phyloP scores from a whole-genome alignment of 2,329 filamentous ascomycete genomes.

The Ophiocordyceps polyrhachis-furcata region DNA sequence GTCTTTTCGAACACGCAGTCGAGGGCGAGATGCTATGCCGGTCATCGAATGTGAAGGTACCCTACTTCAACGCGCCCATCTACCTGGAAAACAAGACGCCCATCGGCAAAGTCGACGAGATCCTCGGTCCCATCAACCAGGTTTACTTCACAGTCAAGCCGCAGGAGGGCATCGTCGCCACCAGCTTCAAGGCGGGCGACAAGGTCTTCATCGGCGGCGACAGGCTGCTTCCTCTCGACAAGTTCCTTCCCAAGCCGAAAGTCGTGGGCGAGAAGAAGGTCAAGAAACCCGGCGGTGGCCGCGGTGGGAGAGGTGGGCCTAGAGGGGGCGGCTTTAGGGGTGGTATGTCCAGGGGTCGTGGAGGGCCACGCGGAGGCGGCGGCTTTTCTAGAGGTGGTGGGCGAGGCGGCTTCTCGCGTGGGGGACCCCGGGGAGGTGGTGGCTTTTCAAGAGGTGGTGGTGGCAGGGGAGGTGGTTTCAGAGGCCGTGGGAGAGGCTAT shows the following conservation, averaged over 20 bases:
- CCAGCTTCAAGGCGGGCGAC: constrained; percentile 88
- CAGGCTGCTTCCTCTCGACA: constrained; percentile 86
- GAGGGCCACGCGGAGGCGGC: constrained; percentile 17
- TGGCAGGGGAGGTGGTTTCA: neutral
- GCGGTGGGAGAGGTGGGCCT: constrained; percentile 10
- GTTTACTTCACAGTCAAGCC: constrained; percentile 98
- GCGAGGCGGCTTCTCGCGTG: constrained; percentile 13
- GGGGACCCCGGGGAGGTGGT: neutral
- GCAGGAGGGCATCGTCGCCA: constrained; percentile 84
- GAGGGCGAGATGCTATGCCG: constrained; percentile 98
- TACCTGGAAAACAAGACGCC: constrained; percentile 98
- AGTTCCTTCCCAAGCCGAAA: constrained; percentile 93
- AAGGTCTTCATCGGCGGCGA: constrained; percentile 93
- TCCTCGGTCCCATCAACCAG: constrained; percentile 92
- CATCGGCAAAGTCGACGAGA: constrained; percentile 94
- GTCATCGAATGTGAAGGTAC: constrained; percentile 85
- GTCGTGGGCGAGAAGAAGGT: constrained; percentile 42
- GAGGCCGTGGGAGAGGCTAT: constrained; percentile 2
- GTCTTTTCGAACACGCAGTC: constrained; percentile 80
- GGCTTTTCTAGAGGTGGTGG: constrained; percentile 15
- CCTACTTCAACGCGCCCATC: constrained; percentile 97
- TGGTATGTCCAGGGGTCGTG: constrained; percentile 22
- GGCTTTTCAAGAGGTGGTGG: neutral
- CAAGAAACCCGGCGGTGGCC: constrained; percentile 34
- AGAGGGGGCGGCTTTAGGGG: constrained; percentile 14